Percentiles rank a stretch among this genome's conserved stretches.
Conservation (phyloP, 202 grass and related monocot genomes). For the Tripidium arundinaceum region DNA sequence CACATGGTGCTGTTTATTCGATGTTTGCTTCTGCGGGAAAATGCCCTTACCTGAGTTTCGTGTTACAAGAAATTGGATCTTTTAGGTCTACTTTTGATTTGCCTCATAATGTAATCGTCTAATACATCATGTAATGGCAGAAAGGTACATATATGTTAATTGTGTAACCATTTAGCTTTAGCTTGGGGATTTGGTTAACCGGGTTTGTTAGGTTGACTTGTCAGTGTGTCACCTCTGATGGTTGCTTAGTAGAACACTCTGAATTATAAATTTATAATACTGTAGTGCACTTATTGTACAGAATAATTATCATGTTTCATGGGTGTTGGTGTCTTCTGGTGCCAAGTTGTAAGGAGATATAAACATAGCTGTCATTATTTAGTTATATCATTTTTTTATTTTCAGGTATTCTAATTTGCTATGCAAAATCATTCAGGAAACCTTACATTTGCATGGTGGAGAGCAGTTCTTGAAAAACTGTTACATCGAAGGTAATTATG, state of each 20-base stretch:
- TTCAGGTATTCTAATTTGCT: not conserved
- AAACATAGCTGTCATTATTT: not conserved
- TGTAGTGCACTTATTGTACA: not conserved
- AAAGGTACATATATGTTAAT: not conserved
- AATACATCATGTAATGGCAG: not conserved
- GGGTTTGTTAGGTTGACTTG: not conserved
- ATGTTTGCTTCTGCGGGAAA: not conserved
- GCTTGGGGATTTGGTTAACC: not conserved
- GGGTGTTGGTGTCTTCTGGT: not conserved
- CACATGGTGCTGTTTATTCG: not conserved
- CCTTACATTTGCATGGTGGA: conserved; percentile 73
- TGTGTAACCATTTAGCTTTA: not conserved
- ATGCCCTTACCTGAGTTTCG: not conserved
- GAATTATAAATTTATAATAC: not conserved
- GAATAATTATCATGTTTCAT: not conserved
- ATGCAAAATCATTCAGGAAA: conserved; percentile 48
- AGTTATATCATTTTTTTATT: not conserved
- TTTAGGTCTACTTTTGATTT: not conserved
- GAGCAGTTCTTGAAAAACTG: conserved; percentile 92
- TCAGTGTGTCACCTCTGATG: not conserved
- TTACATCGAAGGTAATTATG: conserved; percentile 80
- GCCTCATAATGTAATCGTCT: not conserved
- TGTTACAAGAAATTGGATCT: not conserved
- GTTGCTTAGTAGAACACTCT: not conserved
- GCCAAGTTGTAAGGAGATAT: not conserved